Base-by-base conservation (phyloP, 768 basidiomycete genomes). In the Tulasnella sp. region DNA sequence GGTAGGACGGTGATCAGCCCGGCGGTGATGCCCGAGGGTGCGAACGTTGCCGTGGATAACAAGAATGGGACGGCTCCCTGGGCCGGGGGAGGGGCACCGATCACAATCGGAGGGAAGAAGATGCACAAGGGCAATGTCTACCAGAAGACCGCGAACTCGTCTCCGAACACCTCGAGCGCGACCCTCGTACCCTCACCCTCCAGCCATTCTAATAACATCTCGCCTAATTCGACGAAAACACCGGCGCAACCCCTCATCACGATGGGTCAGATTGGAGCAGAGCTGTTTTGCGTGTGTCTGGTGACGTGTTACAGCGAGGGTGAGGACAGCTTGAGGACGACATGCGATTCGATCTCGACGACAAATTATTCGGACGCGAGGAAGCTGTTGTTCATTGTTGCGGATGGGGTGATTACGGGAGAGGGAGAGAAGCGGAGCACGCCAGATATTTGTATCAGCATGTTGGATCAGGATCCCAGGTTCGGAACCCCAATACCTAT, bases 261-360 rank as follows among this genome's bases (percentile, higher is more conserved):
- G 61, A 76, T 95, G 61, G 79, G 90, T 0, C 85, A 92, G 65
- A 98, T 98, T 64, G 96, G 96, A 11, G 81, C 90, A 1, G 96
- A 99, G 69, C 78, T 98, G 30, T 99, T 97, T 70, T 85, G 90
- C 1, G 84, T 98, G 41, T 96, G 93, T 70, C 77, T 99, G 60
- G 90, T 99, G 4, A 98, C 96, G 1, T 98, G 96, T 69, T 99
- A 99, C 70, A 95, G 91, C 1, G 96, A 99, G 73, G 94, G 93
- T 51, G 88, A 91, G 72, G 92, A 93, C 38, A 92, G 89, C 0
- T 75, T 99, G 66, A 79, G 89, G 60, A 85, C 85, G 1, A 99
- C 96, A 0, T 78, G 97, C 55, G 96, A 98, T 71, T 88, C 92
- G 2, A 91, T 99, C 60, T 94, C 95, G 0, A 73, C 73, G 41